A percentile compares a stretch with the other conserved stretches of the same genome.
Conservation (phyloP, 2,329 filamentous ascomycete species). For the Colletotrichum brevisporum region DNA sequence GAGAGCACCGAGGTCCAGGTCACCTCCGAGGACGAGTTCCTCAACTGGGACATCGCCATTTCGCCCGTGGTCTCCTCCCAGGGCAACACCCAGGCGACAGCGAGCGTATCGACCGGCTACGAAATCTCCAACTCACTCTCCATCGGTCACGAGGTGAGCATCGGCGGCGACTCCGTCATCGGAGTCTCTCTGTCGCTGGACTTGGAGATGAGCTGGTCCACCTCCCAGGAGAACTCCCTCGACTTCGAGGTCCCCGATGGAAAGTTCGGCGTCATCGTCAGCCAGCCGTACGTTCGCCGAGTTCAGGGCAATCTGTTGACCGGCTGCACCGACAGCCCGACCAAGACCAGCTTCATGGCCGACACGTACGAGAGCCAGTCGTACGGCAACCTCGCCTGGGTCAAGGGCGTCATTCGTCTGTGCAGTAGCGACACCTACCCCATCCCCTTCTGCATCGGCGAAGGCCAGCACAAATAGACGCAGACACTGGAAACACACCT, state of each 20-base stretch:
- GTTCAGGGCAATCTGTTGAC: conserved; percentile 48
- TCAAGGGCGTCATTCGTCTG: conserved; percentile 54
- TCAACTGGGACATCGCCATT: conserved; percentile 56
- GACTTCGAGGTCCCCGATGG: conserved; percentile 49
- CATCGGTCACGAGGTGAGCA: conserved; percentile 40
- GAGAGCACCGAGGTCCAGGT: conserved; percentile 46
- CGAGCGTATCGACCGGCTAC: conserved; percentile 50
- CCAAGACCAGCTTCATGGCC: conserved; percentile 47
- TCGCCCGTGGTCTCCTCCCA: conserved; percentile 51
- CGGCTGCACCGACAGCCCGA: conserved; percentile 51
- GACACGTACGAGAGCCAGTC: conserved; percentile 51
- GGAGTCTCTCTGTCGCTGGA: conserved; percentile 42
- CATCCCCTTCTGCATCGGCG: conserved; percentile 53
- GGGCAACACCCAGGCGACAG: conserved; percentile 43
- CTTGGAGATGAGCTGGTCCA: conserved; percentile 39
- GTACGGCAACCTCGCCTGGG: conserved; percentile 53
- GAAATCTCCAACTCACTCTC: conserved; percentile 50
- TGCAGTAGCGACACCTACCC: conserved; percentile 54
- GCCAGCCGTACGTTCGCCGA: conserved; percentile 52
- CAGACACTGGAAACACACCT: conserved; percentile 4
- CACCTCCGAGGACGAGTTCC: conserved; percentile 47
- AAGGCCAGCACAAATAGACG: conserved; percentile 42
- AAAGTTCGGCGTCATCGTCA: conserved; percentile 56
- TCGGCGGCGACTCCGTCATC: conserved; percentile 43
- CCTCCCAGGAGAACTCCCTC: conserved; percentile 40